Evolutionary conservation across 352 stramenopile genomes (phyloP), one percentile per base, ranked within the genome.

Genomic region (Halophytophthora polymorphica): DNA sequence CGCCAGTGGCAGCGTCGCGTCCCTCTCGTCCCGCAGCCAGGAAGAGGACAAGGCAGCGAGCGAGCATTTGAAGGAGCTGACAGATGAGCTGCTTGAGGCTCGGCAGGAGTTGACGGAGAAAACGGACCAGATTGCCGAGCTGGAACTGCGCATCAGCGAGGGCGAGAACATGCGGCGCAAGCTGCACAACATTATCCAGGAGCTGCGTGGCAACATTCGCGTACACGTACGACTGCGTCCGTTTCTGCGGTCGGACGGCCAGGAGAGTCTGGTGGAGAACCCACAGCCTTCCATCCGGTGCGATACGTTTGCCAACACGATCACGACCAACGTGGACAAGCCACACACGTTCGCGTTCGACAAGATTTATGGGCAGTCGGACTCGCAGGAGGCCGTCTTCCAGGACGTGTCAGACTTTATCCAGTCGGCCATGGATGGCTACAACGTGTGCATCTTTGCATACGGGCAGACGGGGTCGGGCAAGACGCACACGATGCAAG

Each of bases 131-230:
- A 86, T 94, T 45, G 62, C 61, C 4, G 77, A 91, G 22, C 56
- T 93, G 8, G 81, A 93, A 49, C 47, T 59, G 34, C 75, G 82
- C 36, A 56, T 90, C 6, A 66, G 66, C 12, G 78, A 90, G 47
- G 66, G 76, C 12, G 83, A 91, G 41, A 63, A 77, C 2, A 58
- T 96, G 22, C 85, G 97, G 5, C 81, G 97, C 15, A 90, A 98
- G 48, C 83, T 99, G 61, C 97, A 99, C 78, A 99, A 99, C 75
- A 90, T 88, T n/a, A 98, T 99, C 40, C 96, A 99, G 74, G 97
- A 99, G 59, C 76, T 99, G 21, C 87, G 97, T 19, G 98, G 97
- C 36, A 99, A 99, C 58, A 97, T 99, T 61, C 90, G 98, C 31
- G 97, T 99, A 3, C 98, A 98, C 64, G 95, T 97, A 11, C 79